These are phyloP conservation scores for Letharia lupina DNA, from an alignment of 495 filamentous ascomycete species.

Conservation along the genomic window DNA sequence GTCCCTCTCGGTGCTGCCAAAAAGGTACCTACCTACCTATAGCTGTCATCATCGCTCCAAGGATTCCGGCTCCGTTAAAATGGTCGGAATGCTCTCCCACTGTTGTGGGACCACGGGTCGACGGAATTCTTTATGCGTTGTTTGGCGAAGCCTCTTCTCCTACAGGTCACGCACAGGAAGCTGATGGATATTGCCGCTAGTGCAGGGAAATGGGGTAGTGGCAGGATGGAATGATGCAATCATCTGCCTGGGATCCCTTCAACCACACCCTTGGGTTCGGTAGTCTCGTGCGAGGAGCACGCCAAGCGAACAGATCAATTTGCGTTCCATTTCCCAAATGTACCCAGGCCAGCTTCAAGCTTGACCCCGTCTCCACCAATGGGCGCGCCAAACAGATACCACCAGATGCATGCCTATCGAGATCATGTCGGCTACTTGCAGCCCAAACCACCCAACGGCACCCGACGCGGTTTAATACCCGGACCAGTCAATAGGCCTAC, in stretches of 20 bases:
- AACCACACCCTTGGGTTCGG: conserved; percentile 11
- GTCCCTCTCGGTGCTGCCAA: background rate
- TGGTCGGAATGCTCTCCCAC: background rate
- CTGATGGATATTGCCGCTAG: conserved; percentile 4
- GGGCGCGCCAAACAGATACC: background rate
- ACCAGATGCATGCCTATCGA: background rate
- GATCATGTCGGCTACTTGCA: conserved; percentile 5
- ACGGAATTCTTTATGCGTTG: background rate
- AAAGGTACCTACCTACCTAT: background rate
- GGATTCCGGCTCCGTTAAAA: background rate
- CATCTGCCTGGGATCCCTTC: conserved; percentile 1
- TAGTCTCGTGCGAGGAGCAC: conserved; percentile 2
- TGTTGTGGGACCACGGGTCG: background rate
- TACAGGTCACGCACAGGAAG: background rate
- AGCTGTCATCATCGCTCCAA: background rate
- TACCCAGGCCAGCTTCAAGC: background rate
- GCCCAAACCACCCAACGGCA: conserved; percentile 1
- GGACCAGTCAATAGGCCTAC: background rate
- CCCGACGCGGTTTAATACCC: conserved; percentile 6
- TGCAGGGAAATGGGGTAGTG: background rate
- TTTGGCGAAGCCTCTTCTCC: background rate
- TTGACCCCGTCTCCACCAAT: background rate
- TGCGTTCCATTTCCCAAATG: background rate
- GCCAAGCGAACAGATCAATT: conserved; percentile 2
- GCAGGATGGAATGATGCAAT: conserved; percentile 6